Conservation (phyloP, 1,284 basidiomycete genomes). For the Ganoderma lucidum region DNA sequence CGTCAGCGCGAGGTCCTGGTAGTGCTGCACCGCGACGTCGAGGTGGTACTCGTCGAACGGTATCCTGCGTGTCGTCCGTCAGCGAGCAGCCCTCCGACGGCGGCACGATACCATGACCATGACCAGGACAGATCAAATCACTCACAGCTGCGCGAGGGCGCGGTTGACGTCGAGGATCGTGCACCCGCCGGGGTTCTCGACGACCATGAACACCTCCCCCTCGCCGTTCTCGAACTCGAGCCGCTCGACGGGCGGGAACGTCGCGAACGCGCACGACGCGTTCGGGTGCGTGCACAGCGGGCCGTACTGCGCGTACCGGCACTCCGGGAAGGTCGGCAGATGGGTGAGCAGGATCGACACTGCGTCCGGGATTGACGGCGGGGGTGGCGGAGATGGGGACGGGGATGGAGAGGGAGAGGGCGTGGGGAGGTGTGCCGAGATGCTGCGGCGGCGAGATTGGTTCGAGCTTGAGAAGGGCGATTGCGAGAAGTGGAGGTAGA, state of each 20-base stretch:
- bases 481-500: slow-evolving; percentile 44
- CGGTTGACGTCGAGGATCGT: slow-evolving; percentile 46
- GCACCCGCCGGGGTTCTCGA: slow-evolving; percentile 43
- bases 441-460: slow-evolving; percentile 8
- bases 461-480: slow-evolving; percentile 3
- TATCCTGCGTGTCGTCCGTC: slow-evolving; percentile 28
- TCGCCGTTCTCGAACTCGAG: slow-evolving; percentile 38
- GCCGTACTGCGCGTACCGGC: slow-evolving; percentile 40
- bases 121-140: neutral
- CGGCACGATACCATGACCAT: too few relatives aligned
- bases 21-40: slow-evolving; percentile 39
- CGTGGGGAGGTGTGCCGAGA: slow-evolving; percentile 22
- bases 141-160: slow-evolving; percentile 42
- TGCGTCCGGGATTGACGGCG: slow-evolving; percentile 35
- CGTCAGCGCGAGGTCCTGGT: slow-evolving; percentile 39
- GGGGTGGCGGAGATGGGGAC: slow-evolving; percentile 25
- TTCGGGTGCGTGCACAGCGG: slow-evolving; percentile 43
- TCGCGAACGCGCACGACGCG: slow-evolving; percentile 43
- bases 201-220: slow-evolving; percentile 39
- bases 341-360: slow-evolving; percentile 40
- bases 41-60: slow-evolving; percentile 38
- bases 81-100: neutral
- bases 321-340: slow-evolving; percentile 44
- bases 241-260: slow-evolving; percentile 41
- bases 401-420: slow-evolving; percentile 28